Percentiles rank a stretch among this genome's conserved stretches.
Evolutionary conservation across 257 asterid species (phyloP).

Genomic region (Leonotis leonurus): DNA sequence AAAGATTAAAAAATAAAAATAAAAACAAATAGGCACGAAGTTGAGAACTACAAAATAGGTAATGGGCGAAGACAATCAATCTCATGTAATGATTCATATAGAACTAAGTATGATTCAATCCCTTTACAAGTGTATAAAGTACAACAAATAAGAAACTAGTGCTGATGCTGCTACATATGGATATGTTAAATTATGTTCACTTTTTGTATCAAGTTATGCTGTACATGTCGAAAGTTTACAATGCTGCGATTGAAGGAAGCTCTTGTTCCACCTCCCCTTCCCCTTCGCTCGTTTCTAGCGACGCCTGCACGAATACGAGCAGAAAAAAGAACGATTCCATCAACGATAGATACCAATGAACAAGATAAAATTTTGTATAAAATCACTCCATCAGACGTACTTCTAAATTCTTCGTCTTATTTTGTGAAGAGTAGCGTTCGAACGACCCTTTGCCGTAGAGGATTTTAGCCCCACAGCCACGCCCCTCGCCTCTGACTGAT

Average conservation of each 20-base stretch:
- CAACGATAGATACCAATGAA: neutral
- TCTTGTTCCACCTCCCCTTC: slow-evolving; percentile 82
- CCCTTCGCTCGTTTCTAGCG: slow-evolving; percentile 51
- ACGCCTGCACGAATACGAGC: slow-evolving; percentile 31
- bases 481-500: slow-evolving; percentile 46
- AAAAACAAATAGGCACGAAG: too few relatives aligned
- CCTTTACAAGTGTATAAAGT: slow-evolving; percentile 15
- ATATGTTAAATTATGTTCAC: slow-evolving; percentile 18
- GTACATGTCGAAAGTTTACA: slow-evolving; percentile 51
- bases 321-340: neutral
- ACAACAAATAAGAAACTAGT: slow-evolving; percentile 30
- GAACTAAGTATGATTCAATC: neutral
- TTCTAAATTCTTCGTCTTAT: slow-evolving; percentile 47
- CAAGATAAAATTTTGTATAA: too few relatives aligned
- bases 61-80: neutral
- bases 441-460: slow-evolving; percentile 79
- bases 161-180: slow-evolving; percentile 23
- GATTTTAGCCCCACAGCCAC: slow-evolving; percentile 68
- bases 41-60: too few relatives aligned
- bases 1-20: too few relatives aligned
- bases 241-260: slow-evolving; percentile 86
- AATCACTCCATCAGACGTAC: slow-evolving; percentile 28
- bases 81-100: neutral
- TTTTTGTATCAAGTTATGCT: slow-evolving; percentile 13
- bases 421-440: slow-evolving; percentile 44